Conservation (phyloP, 2,329 filamentous ascomycete genomes). For the Apiospora rasikravindrae region DNA sequence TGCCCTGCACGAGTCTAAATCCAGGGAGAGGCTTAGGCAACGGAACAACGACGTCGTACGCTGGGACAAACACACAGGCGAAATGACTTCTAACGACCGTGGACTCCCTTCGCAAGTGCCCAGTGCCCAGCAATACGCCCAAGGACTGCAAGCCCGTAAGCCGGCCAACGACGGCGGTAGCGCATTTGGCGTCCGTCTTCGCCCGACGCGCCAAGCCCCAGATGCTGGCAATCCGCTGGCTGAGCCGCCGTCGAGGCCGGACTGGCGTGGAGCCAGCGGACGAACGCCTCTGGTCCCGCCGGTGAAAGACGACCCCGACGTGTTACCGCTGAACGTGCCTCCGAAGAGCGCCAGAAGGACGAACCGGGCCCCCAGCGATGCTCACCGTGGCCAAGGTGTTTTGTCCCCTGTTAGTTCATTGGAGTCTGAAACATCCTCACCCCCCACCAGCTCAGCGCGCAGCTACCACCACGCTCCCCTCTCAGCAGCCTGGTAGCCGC, state of each 20-base stretch:
- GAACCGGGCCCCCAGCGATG: slow-evolving; percentile 24
- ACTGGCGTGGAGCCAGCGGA: slow-evolving; percentile 78
- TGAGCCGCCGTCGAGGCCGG: slow-evolving; percentile 47
- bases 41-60: slow-evolving; percentile 44
- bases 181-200: slow-evolving; percentile 38
- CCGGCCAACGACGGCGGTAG: neutral
- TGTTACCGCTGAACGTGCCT: slow-evolving; percentile 62
- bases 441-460: slow-evolving; percentile 27
- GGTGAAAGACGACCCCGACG: slow-evolving; percentile 63
- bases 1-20: slow-evolving; percentile 46
- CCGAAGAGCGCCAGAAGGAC: slow-evolving; percentile 54
- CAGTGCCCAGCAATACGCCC: slow-evolving; percentile 55
- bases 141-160: slow-evolving; percentile 32
- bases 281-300: slow-evolving; percentile 68
- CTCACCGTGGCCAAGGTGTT: slow-evolving; percentile 25
- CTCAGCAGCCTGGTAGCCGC: slow-evolving; percentile 40
- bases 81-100: slow-evolving; percentile 62
- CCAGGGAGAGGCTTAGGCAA: slow-evolving; percentile 27
- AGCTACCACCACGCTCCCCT: slow-evolving; percentile 46
- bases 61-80: slow-evolving; percentile 72
- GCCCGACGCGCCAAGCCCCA: slow-evolving; percentile 25
- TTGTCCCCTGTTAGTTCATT: slow-evolving; percentile 40
- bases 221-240: neutral
- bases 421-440: slow-evolving; percentile 42
- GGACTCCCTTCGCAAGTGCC: slow-evolving; percentile 60